Base-by-base conservation (phyloP, 495 filamentous ascomycete genomes). In the Talaromyces proteolyticus region DNA sequence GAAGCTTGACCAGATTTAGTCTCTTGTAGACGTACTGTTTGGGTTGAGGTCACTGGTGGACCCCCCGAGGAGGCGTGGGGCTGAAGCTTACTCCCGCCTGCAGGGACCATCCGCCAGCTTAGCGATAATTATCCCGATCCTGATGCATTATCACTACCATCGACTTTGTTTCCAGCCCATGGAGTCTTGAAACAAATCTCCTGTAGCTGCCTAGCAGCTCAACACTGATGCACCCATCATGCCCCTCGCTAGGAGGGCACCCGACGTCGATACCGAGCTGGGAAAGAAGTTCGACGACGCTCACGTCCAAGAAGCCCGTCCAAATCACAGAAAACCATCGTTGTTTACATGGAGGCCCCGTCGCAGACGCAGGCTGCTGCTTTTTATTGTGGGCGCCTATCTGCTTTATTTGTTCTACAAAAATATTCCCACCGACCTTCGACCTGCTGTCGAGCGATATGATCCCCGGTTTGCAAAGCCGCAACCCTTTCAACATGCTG, bases 211-310 rank as follows among this genome's bases (percentile, higher is more conserved):
- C 14, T 14, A 10, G 29, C 29, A 34, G 29, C 29, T 8, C 29
- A 34, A n/a, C 29, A 8, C 29, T 34, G 8, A 34, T 57, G 55
- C 42, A n/a, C 34, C 22, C 25, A 63, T 16, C 8, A 79, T 78
- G 74, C 53, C 62, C 48, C 64, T 68, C 49, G 54, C 67, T 53
- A 71, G 63, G 49, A 70, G 72, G 59, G 58, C 74, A 4, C 69
- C 78, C 51, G 58, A 69, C 14, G 70, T 60, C 42, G 83, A 87
- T 62, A 81, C 82, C 65, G 83, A 86, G 71, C 73, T 84, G n/a
- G 83, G 81, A 42, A 86, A 86, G 67, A 80, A 78, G 51, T 75
- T 85, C 59, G 83, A 87, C 59, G 83, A 86, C 56, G 78, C 79
- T 59, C 75, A 68, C 47, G 70, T n/a, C n/a, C n/a, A n/a, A 67